Conservation (phyloP, 2,329 filamentous ascomycete genomes). For the Talaromyces sp. region DNA sequence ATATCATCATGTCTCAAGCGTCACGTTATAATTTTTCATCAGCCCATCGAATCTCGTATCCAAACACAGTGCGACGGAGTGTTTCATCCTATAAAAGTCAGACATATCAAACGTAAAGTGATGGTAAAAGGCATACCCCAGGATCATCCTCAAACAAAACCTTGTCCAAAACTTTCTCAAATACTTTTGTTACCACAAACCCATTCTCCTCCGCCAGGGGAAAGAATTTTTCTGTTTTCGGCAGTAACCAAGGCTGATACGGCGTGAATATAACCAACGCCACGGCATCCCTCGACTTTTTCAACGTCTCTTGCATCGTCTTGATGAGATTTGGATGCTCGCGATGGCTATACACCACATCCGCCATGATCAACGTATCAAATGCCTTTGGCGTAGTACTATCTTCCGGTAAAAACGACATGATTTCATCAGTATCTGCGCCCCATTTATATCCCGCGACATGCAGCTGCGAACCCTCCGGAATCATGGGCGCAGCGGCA, state of each 20-base stretch:
- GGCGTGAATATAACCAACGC: slow-evolving; percentile 92
- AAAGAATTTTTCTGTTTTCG: slow-evolving; percentile 85
- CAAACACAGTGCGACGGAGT: slow-evolving; percentile 76
- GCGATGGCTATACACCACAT: slow-evolving; percentile 85
- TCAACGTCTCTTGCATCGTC: slow-evolving; percentile 67
- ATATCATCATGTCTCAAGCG: neutral
- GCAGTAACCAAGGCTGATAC: slow-evolving; percentile 83
- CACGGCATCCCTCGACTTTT: slow-evolving; percentile 51
- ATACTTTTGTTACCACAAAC: slow-evolving; percentile 72
- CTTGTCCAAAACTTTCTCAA: slow-evolving; percentile 77
- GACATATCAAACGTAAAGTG: neutral
- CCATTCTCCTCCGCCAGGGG: slow-evolving; percentile 67
- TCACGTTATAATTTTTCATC: slow-evolving; percentile 27
- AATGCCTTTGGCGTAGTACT: slow-evolving; percentile 47
- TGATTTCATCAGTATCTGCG: slow-evolving; percentile 56
- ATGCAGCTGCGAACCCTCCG: slow-evolving; percentile 46
- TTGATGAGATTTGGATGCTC: slow-evolving; percentile 76
- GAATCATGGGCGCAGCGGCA: slow-evolving; percentile 49
- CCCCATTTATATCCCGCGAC: slow-evolving; percentile 84
- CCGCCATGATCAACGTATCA: slow-evolving; percentile 80
- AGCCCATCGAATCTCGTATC: slow-evolving; percentile 68
- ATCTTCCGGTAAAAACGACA: slow-evolving; percentile 52
- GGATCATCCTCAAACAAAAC: slow-evolving; percentile 87
- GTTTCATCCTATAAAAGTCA: slow-evolving; percentile 59
- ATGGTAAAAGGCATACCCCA: slow-evolving; percentile 52